Conservation (phyloP, 148 eudicot genomes). For the Spergularia bocconei region DNA sequence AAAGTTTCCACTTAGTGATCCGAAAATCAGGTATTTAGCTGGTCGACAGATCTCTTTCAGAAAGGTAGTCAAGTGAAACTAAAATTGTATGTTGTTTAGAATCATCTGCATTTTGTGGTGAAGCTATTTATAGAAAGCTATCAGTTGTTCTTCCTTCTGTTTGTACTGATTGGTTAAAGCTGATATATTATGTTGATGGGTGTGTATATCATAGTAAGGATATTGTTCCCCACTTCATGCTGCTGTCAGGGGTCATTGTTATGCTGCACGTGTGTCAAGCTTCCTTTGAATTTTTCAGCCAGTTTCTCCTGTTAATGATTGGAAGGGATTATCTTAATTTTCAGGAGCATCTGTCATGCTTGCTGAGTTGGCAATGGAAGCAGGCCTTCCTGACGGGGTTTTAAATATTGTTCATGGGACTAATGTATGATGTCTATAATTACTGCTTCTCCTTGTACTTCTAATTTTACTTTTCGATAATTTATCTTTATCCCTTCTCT, state of each 20-base stretch:
- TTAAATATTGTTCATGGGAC: slow-evolving; percentile 94
- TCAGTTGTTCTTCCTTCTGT: neutral
- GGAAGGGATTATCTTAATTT: slow-evolving; percentile 5
- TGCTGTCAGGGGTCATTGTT: neutral
- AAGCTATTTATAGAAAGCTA: neutral
- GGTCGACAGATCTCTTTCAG: neutral
- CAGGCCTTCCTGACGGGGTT: slow-evolving; percentile 95
- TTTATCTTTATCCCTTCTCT: neutral
- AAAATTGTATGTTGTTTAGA: neutral
- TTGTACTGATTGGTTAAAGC: neutral
- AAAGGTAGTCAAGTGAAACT: neutral
- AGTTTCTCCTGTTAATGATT: slow-evolving; percentile 8
- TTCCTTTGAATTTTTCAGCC: neutral
- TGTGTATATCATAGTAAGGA: neutral
- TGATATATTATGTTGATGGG: no score
- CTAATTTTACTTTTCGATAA: neutral
- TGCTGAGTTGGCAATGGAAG: slow-evolving; percentile 96
- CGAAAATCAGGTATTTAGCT: neutral
- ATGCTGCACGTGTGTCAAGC: neutral
- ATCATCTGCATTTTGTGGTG: neutral
- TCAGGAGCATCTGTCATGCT: slow-evolving; percentile 89
- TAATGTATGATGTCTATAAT: slow-evolving; percentile 48
- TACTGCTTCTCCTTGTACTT: neutral
- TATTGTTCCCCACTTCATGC: neutral
- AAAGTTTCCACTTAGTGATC: neutral